phyloP scores from a whole-genome alignment of 805 yeast species.

The Monosporozyma aerobia region DNA sequence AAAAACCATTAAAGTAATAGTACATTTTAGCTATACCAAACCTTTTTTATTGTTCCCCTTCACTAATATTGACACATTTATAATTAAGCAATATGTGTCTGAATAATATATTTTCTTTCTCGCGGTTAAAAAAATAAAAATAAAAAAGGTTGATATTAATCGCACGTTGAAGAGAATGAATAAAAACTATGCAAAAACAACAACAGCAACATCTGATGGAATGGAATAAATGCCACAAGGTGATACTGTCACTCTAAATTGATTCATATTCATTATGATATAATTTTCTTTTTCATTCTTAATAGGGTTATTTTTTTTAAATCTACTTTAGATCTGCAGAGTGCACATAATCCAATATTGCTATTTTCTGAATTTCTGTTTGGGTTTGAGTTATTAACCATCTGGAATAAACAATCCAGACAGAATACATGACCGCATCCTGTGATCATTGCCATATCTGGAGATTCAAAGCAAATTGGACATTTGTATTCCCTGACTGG shows the following conservation, averaged over 20 bases:
- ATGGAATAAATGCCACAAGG: neutral
- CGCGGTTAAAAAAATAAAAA: neutral
- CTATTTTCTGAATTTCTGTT: constrained; percentile 14
- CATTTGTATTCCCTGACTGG: constrained; percentile 35
- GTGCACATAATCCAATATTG: constrained; percentile 34
- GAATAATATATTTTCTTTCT: neutral
- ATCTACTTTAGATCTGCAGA: constrained; percentile 33
- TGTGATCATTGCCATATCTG: constrained; percentile 38
- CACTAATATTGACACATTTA: neutral
- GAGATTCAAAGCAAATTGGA: constrained; percentile 49
- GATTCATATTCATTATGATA: constrained; percentile 4
- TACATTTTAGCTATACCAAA: neutral
- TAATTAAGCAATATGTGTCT: neutral
- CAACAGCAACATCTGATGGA: neutral
- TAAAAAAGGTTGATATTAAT: neutral
- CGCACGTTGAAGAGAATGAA: neutral
- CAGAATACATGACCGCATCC: constrained; percentile 56
- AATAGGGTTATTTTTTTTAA: constrained; percentile 26
- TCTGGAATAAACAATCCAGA: constrained; percentile 41
- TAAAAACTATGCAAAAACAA: neutral
- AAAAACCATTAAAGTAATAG: neutral
- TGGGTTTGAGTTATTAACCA: constrained; percentile 37
- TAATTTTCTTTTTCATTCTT: constrained; percentile 27
- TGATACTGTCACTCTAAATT: neutral
- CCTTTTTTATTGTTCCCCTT: neutral